phyloP scores from a whole-genome alignment of 768 basidiomycete species.

The Lentinula sp. region DNA sequence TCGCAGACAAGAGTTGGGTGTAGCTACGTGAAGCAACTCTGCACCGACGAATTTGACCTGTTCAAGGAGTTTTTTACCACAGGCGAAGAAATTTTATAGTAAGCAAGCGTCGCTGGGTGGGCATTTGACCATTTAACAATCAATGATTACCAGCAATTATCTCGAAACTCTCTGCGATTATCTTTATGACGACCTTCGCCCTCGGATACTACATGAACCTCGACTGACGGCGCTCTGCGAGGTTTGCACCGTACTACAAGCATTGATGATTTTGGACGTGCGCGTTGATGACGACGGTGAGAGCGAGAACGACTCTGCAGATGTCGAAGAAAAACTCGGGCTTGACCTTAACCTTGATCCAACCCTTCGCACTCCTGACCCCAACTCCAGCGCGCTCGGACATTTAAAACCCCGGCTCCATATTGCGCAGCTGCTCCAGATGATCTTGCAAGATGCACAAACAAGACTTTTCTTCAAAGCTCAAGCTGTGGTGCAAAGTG shows the following conservation, averaged over 20 bases:
- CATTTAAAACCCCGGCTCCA: slow-evolving; percentile 52
- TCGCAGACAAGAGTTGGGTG: slow-evolving; percentile 84
- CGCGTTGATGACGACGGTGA: slow-evolving; percentile 23
- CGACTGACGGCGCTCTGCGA: slow-evolving; percentile 85
- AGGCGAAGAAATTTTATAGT: slow-evolving; percentile 57
- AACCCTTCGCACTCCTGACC: neutral
- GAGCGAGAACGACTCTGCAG: slow-evolving; percentile 19
- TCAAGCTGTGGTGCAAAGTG: slow-evolving; percentile 83
- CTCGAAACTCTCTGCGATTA: slow-evolving; percentile 90
- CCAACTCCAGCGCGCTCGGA: slow-evolving; percentile 7
- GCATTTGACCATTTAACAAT: neutral
- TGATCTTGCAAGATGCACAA: slow-evolving; percentile 95
- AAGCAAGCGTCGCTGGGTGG: slow-evolving; percentile 14
- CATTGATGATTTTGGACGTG: slow-evolving; percentile 90
- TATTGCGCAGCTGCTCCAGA: slow-evolving; percentile 74
- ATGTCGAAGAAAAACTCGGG: slow-evolving; percentile 15
- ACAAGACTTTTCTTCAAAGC: slow-evolving; percentile 95
- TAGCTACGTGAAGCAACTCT: slow-evolving; percentile 87
- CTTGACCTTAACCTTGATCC: slow-evolving; percentile 15
- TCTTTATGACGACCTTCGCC: slow-evolving; percentile 92
- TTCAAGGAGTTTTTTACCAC: slow-evolving; percentile 84
- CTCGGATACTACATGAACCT: slow-evolving; percentile 90
- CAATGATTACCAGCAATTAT: slow-evolving; percentile 54
- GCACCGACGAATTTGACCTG: slow-evolving; percentile 83
- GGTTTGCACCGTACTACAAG: slow-evolving; percentile 94